Base-by-base conservation (phyloP, 106 monocot species). In the Cymbidium sinense region DNA sequence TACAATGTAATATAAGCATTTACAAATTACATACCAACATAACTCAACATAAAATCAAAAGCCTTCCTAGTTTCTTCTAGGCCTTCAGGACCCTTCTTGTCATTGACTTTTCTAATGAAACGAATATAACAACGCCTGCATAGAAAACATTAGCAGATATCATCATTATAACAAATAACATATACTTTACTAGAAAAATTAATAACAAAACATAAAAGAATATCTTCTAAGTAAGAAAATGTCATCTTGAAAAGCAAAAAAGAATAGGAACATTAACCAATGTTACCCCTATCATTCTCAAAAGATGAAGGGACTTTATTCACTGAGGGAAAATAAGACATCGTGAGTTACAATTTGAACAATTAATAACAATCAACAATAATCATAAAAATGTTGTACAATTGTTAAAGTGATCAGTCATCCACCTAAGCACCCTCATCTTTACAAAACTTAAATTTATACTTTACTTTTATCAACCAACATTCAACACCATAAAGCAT, bases 21-120 rank as follows among this genome's bases (percentile, higher is more conserved):
- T 34, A 34, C 2, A 64, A 64, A 64, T 64, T 64, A 43, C 90
- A 31, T 86, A 94, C 98, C 94, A 81, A 94, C 92, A 86, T 94
- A 94, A 84, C 73, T 86, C 64, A 98, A 88, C 92, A 90, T 94
- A 76, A 90, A 98, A 78, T 98, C 98, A 84, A 90, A 98, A 86
- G 98, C 98, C 77, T 98, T 94, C 82, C 72, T 90, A 10, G 94
- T 98, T 77, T 94, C 98, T 82, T 94, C 98, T 30, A 85, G 73
- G 81, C 98, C 98, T 44, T 98, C 92, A 74, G 86, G 27, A 27
- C 94, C 98, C 81, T 87, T 98, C 72, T 88, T 94, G 69, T 94
- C 98, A 86, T 98, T 98, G 31, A 80, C 74, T 83, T 86, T 94
- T 85, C 87, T 90, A 34, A 98, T 94, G 74, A 94, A 94, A 75